Base-by-base conservation (phyloP, 2,329 filamentous ascomycete genomes). In the Dactylonectria estremocensis region DNA sequence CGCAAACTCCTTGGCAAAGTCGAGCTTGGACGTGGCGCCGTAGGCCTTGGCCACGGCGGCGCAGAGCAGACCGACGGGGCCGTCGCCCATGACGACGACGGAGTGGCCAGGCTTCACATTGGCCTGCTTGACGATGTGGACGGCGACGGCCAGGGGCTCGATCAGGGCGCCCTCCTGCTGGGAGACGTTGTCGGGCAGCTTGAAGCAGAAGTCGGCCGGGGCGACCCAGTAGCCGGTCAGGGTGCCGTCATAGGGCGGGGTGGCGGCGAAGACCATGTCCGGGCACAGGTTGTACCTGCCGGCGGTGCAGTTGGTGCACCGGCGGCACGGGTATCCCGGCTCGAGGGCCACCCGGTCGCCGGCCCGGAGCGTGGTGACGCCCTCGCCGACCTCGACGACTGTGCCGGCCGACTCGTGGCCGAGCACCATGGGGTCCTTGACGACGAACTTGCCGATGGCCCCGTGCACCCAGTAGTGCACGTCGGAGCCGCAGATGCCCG, bases 1-100 rank as follows among this genome's bases (percentile, higher is more conserved):
- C 55, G 89, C 89, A 76, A 94, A 95, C 40, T 83, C 83, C 75
- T 84, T 85, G 11, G 95, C 95, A 77, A 98, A 97, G 63, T 93
- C 89, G 67, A 98, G 85, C 80, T 95, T 90, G 73, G 88, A 84
- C 75, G n/a, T 78, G 0, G 83, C 85, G 0, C 81, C 83, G 18
- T 80, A 82, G 0, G 81, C 80, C 62, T 83, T 86, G 35, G 82
- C 80, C 4, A 87, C 84, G 11, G 81, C 82, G 60, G 83, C 80
- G 52, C 80, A 84, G 1, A 87, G 75, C 1, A 83, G 70, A 0
- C 65, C 65, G 13, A 67, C 64, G 8, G 65, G 65, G 14, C 65
- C 65, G 35, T 60, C 64, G 22, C 65, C 60, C 43, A 67, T 60
- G 55, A 67, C 60, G 13, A 67, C 49, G 10, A 67, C 65, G 2